These are phyloP conservation scores for Tuber magnatum DNA, from an alignment of 495 filamentous ascomycete genomes.

Conservation along the genomic window DNA sequence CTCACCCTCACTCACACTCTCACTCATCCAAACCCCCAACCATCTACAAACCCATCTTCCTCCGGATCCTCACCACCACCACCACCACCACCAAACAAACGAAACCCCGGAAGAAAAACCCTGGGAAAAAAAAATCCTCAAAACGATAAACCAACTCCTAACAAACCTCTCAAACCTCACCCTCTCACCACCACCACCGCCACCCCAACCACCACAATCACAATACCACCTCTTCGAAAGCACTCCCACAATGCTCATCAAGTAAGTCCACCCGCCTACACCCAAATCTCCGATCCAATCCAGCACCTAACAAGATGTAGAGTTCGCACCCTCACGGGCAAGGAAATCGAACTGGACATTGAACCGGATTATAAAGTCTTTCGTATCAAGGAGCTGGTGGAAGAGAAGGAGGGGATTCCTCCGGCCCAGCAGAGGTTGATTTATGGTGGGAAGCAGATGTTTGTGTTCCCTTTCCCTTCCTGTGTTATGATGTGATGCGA, in stretches of 20 bases:
- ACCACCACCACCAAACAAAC: not conserved
- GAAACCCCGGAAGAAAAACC: not conserved
- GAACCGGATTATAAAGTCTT: constrained; percentile 88
- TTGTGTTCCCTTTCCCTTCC: constrained; percentile 6
- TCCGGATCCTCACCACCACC: not conserved
- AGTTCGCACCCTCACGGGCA: constrained; percentile 94
- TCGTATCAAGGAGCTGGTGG: constrained; percentile 94
- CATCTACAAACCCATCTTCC: not conserved
- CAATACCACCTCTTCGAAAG: constrained; percentile 18
- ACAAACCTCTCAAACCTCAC: constrained; percentile 24
- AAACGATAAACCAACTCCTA: constrained; percentile 27
- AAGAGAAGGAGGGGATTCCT: constrained; percentile 97
- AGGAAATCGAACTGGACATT: constrained; percentile 97
- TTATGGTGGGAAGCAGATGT: constrained; percentile 97
- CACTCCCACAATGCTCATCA: constrained; percentile 23
- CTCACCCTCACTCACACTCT: not conserved
- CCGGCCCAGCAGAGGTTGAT: constrained; percentile 95
- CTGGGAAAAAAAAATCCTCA: not conserved
- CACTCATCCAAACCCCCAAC: not conserved
- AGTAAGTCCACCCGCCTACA: constrained; percentile 17
- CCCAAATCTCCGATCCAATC: not conserved
- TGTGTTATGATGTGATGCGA: not conserved
- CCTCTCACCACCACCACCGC: constrained; percentile 20
- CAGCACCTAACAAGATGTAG: constrained; percentile 46
- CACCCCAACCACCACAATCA: not conserved